phyloP scores from a whole-genome alignment of 1,284 basidiomycete species.

The Anthracocystis setariae region DNA sequence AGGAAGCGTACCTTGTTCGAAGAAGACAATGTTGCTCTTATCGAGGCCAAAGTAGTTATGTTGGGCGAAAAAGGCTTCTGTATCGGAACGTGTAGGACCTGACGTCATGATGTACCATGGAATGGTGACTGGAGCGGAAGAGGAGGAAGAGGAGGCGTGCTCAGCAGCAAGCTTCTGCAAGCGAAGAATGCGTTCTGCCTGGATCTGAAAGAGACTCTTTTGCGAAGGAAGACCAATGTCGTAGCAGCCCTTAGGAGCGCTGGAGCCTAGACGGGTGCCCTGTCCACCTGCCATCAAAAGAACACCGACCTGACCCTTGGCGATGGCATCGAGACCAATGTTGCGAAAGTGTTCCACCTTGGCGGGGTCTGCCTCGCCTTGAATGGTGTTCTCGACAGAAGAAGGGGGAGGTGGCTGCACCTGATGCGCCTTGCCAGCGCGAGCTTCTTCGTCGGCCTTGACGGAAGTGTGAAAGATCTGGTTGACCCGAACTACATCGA shows the following conservation, averaged over 20 bases:
- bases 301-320: constrained; percentile 85
- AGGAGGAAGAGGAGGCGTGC: constrained; percentile 71
- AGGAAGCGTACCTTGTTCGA: constrained; percentile 98
- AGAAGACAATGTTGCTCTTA: constrained; percentile 84
- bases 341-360: constrained; percentile 72
- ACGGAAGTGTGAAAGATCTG: constrained; percentile 83
- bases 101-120: constrained; percentile 99
- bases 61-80: constrained; percentile 84
- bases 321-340: constrained; percentile 82
- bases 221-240: constrained; percentile 92
- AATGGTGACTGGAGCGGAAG: constrained; percentile 74
- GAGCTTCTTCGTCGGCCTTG: constrained; percentile 74
- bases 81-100: constrained; percentile 88
- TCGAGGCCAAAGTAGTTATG: constrained; percentile 86
- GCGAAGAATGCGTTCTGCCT: constrained; percentile 90
- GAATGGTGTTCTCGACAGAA: constrained; percentile 51
- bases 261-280: constrained; percentile 91
- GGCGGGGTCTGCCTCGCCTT: constrained; percentile 47
- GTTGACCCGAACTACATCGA: constrained; percentile 92
- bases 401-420: constrained; percentile 54
- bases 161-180: constrained; percentile 78
- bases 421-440: constrained; percentile 68
- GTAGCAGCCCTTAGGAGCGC: constrained; percentile 95
- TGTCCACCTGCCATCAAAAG: constrained; percentile 98
- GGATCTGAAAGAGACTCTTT: constrained; percentile 94